phyloP scores from a whole-genome alignment of 2,329 filamentous ascomycete genomes.

The Chaetomium olivaceum region DNA sequence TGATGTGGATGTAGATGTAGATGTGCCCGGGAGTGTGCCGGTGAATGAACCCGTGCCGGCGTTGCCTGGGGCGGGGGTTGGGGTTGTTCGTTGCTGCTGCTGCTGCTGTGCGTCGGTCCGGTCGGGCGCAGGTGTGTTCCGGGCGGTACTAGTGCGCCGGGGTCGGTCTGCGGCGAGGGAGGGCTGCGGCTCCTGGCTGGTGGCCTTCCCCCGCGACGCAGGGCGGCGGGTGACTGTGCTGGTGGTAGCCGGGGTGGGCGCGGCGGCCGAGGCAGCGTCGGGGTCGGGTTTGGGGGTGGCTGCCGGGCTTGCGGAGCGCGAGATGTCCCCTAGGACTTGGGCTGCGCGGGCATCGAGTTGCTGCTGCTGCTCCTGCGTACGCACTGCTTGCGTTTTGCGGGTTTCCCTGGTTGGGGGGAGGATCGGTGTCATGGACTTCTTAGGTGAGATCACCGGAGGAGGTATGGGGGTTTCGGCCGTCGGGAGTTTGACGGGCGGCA shows the following conservation, averaged over 20 bases:
- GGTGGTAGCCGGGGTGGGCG: slow-evolving; percentile 30
- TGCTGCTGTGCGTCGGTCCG: background rate
- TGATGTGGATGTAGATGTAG: too few species aligned
- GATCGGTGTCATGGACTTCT: slow-evolving; percentile 40
- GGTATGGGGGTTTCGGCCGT: slow-evolving; percentile 38
- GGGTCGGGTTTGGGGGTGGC: slow-evolving; percentile 40
- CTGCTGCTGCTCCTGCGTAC: slow-evolving; percentile 32
- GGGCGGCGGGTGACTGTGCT: slow-evolving; percentile 45
- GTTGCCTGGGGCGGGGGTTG: background rate
- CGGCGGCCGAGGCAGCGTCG: slow-evolving; percentile 17
- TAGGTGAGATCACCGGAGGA: slow-evolving; percentile 35
- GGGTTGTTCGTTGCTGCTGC: background rate
- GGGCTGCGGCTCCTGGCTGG: slow-evolving; percentile 52
- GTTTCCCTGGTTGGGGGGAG: slow-evolving; percentile 40
- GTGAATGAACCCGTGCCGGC: background rate
- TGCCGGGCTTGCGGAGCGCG: slow-evolving; percentile 34
- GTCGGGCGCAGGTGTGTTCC: slow-evolving; percentile 59
- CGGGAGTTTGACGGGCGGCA: slow-evolving; percentile 34
- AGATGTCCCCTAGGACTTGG: slow-evolving; percentile 21
- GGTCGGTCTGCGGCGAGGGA: slow-evolving; percentile 55
- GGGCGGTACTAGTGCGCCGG: slow-evolving; percentile 57
- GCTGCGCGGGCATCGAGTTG: slow-evolving; percentile 20
- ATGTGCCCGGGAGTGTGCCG: background rate
- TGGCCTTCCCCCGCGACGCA: slow-evolving; percentile 53
- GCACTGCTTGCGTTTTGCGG: slow-evolving; percentile 36